Evolutionary conservation across 305 asterid genomes (phyloP).

Genomic region (Euphrasia arctica): DNA sequence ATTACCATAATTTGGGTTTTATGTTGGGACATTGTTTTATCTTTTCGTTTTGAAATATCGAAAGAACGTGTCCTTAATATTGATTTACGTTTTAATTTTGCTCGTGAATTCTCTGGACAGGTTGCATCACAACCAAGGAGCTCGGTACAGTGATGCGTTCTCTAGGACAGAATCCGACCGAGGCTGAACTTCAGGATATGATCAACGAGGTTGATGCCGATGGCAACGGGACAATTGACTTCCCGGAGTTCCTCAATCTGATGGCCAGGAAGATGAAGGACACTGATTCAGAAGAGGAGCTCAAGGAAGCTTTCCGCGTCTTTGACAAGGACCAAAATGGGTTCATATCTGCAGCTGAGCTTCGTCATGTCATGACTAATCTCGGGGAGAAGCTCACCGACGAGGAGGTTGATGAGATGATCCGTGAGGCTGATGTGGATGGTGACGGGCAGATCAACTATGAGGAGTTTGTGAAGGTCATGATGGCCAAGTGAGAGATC

Average conservation of each 20-base stretch:
- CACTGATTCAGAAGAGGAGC: slow-evolving; percentile 77
- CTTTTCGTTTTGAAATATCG: background rate
- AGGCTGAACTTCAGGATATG: slow-evolving; percentile 86
- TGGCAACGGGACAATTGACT: slow-evolving; percentile 76
- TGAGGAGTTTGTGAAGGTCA: slow-evolving; percentile 77
- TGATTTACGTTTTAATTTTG: background rate
- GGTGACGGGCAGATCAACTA: slow-evolving; percentile 80
- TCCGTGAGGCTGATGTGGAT: slow-evolving; percentile 77
- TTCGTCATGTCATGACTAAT: slow-evolving; percentile 79
- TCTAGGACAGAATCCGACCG: slow-evolving; percentile 78
- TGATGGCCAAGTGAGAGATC: slow-evolving; percentile 74
- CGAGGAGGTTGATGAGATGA: slow-evolving; percentile 78
- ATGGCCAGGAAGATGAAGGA: slow-evolving; percentile 85
- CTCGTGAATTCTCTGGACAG: background rate
- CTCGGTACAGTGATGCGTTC: slow-evolving; percentile 87
- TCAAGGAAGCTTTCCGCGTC: slow-evolving; percentile 78
- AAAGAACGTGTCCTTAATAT: background rate
- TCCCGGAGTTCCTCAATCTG: slow-evolving; percentile 76
- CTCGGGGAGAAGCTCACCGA: slow-evolving; percentile 87
- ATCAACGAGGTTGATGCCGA: slow-evolving; percentile 82
- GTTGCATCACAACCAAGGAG: slow-evolving; percentile 75
- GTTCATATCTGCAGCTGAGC: slow-evolving; percentile 74
- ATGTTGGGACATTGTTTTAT: background rate
- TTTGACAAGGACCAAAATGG: slow-evolving; percentile 83
- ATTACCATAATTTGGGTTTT: too few species aligned